These are phyloP conservation scores for Termitomyces bulborhizus DNA, from an alignment of 768 basidiomycete genomes.

Conservation along the genomic window DNA sequence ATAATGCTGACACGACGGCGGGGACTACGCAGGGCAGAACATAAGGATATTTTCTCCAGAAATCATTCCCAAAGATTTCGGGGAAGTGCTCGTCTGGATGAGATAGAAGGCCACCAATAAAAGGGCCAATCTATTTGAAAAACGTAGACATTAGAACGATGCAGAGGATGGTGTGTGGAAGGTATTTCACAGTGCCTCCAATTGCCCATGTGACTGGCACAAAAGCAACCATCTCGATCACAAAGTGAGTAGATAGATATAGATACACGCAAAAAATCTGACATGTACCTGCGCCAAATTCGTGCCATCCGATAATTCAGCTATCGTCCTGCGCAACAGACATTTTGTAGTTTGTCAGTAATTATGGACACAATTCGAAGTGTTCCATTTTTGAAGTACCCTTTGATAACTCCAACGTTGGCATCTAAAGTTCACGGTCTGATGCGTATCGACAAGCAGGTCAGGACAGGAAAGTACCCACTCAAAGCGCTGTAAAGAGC, in stretches of 20 bases:
- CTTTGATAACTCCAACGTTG: constrained; percentile 68
- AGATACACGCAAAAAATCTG: not conserved
- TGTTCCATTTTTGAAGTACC: constrained; percentile 14
- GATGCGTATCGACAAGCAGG: not conserved
- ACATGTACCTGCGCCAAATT: constrained; percentile 52
- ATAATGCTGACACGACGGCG: constrained; percentile 50
- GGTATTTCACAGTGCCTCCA: constrained; percentile 8
- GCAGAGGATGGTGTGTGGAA: not conserved
- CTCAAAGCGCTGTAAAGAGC: constrained; percentile 65
- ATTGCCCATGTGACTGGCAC: constrained; percentile 47
- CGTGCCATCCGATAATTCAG: constrained; percentile 66
- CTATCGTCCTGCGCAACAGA: constrained; percentile 44
- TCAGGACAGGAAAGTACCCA: constrained; percentile 19
- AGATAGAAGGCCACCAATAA: constrained; percentile 51
- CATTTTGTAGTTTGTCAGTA: not conserved
- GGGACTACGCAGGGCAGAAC: constrained; percentile 65
- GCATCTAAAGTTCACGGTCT: constrained; percentile 27
- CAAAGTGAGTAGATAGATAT: not conserved
- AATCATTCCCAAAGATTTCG: constrained; percentile 34
- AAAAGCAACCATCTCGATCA: constrained; percentile 48
- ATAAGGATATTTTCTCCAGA: constrained; percentile 51
- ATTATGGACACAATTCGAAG: not conserved
- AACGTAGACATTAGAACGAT: not conserved
- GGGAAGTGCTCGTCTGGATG: constrained; percentile 52
- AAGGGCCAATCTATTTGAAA: constrained; percentile 32